Base-by-base conservation (phyloP, 2,329 filamentous ascomycete species). In the Aspergillus sergii region DNA sequence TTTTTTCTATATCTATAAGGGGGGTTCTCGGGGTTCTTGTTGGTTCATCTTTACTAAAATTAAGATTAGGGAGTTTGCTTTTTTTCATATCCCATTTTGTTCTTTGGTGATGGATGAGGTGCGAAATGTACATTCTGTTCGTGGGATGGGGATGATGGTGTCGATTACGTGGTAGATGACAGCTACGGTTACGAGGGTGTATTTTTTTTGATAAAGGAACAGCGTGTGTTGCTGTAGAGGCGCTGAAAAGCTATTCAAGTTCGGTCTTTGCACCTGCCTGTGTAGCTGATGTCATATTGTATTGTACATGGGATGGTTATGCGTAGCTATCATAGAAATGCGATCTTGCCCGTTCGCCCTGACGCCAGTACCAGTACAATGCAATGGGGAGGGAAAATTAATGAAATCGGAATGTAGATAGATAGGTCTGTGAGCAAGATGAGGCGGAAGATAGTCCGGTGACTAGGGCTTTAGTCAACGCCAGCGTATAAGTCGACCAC, bases 401-500 rank as follows among this genome's bases (percentile, higher is more conserved):
- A 34, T 57, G 57, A 51, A 39, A 34, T 53, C 51, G 50, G 34
- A 32, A 60, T 36, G 39, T 30, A 48, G 50, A 43, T 45, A 43
- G 46, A 34, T 39, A 6, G 53, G 23, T 48, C 50, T 45, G 28
- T 50, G 36, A 45, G 14, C 48, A 43, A 23, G 45, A 16, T 48
- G 23, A 23, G 23, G 5, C 6, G 21, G 28, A 4, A 43, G n/a
- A 30, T 39, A 30, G 12, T 28, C 48, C 21, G 14, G 14, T 41
- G 14, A 26, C n/a, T 10, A 9, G 32, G 11, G 9, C 46, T 46
- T 63, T 79, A 87, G 67, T 89, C 84, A 48, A 87, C 80, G 60
- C 85, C 85, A 62, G 91, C 93, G 73, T 96, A 96, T 68, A 98
- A 76, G 78, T 98, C 95, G 39, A 98, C 95, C 34, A 97, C 86